These are phyloP conservation scores for Haematococcus lacustris DNA, from an alignment of 139 green algal genomes.

Conservation along the genomic window DNA sequence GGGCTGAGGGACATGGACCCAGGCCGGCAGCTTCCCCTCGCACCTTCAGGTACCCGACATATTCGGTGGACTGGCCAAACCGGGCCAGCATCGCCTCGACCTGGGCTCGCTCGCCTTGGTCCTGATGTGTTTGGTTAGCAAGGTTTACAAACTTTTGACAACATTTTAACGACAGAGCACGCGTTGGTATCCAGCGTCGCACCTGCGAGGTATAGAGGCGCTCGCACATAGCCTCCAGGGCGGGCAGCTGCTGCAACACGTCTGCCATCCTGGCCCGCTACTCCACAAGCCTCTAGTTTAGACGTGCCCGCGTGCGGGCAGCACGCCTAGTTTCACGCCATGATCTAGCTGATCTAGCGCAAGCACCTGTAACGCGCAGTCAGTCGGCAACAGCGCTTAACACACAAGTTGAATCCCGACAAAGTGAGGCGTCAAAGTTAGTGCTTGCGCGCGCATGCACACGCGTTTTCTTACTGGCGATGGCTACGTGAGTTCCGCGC, in stretches of 20 bases:
- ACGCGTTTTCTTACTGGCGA: no score
- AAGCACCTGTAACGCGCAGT: no score
- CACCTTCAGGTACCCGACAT: conserved; percentile 83
- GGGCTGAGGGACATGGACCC: neutral
- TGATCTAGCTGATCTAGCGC: no score
- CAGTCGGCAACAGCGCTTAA: no score
- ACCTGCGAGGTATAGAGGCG: conserved; percentile 82
- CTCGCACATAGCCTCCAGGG: conserved; percentile 85
- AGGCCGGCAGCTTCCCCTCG: neutral
- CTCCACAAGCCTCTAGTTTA: no score
- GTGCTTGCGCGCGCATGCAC: no score
- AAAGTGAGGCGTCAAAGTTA: no score
- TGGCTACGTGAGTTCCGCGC: no score
- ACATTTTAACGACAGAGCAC: neutral
- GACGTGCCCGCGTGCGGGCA: no score
- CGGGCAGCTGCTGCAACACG: conserved; percentile 64
- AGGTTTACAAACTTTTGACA: neutral
- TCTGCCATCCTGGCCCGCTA: conserved; percentile 11
- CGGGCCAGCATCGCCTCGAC: conserved; percentile 75
- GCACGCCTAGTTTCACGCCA: no score
- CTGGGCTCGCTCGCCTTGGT: conserved; percentile 66
- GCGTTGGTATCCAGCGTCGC: neutral
- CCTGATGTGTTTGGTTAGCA: neutral
- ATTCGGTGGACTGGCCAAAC: conserved; percentile 83
- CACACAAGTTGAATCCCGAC: no score